Conservation (phyloP, 2,329 filamentous ascomycete species). For the Emergomyces orientalis region DNA sequence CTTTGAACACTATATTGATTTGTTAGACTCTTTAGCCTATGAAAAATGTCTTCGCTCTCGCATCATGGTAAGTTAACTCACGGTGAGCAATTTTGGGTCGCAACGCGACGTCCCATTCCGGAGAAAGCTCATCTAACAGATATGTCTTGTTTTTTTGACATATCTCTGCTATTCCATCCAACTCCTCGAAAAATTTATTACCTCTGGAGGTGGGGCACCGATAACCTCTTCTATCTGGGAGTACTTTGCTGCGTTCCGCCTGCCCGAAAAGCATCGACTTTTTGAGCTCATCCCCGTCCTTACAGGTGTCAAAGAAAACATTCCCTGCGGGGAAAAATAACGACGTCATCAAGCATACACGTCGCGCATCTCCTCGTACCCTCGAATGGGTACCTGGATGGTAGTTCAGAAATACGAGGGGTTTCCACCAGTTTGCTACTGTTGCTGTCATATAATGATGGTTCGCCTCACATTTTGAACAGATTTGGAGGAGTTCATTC, state of each 20-base stretch:
- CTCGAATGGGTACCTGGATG: slow-evolving; percentile 27
- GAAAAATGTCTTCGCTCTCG: neutral
- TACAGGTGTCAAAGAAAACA: slow-evolving; percentile 28
- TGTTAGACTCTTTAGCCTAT: neutral
- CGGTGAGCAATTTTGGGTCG: slow-evolving; percentile 36
- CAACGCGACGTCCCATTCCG: slow-evolving; percentile 34
- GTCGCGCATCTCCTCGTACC: slow-evolving; percentile 31
- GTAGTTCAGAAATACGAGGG: slow-evolving; percentile 20
- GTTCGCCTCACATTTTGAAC: slow-evolving; percentile 22
- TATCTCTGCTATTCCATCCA: slow-evolving; percentile 14
- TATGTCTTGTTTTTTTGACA: slow-evolving; percentile 27
- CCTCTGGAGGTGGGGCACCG: slow-evolving; percentile 32
- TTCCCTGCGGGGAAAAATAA: slow-evolving; percentile 30
- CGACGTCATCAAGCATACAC: slow-evolving; percentile 30
- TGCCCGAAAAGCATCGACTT: slow-evolving; percentile 34
- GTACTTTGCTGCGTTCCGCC: slow-evolving; percentile 29
- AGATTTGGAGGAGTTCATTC: slow-evolving; percentile 29
- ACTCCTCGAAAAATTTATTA: slow-evolving; percentile 20
- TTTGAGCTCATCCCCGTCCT: slow-evolving; percentile 27
- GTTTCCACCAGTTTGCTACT: slow-evolving; percentile 8
- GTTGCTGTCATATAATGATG: slow-evolving; percentile 12
- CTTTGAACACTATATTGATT: slow-evolving; percentile 35
- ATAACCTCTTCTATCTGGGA: slow-evolving; percentile 32
- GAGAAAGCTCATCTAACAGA: slow-evolving; percentile 24
- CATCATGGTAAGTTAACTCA: slow-evolving; percentile 13